phyloP scores from a whole-genome alignment of 2,329 filamentous ascomycete species.

The Hypoxylon sp. region DNA sequence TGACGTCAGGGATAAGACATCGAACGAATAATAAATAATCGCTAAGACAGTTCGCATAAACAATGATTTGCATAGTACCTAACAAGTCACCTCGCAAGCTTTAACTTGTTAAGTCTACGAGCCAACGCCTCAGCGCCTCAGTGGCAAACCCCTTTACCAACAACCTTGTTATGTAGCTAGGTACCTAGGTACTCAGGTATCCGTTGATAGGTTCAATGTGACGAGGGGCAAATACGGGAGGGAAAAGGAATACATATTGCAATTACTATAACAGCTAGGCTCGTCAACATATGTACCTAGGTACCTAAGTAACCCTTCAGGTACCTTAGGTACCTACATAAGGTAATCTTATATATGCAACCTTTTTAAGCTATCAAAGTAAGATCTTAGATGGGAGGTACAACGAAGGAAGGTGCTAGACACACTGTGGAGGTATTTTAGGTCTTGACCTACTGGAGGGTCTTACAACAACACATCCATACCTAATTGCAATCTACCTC shows the following conservation, averaged over 20 bases:
- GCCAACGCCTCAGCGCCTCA: background rate
- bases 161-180: too few species aligned
- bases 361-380: too few species aligned
- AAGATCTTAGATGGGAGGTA: too few species aligned
- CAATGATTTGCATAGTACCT: background rate
- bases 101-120: background rate
- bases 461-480: too few species aligned
- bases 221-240: background rate
- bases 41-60: conserved; percentile 11
- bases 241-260: background rate
- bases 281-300: background rate
- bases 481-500: too few species aligned
- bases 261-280: background rate
- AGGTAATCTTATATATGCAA: too few species aligned
- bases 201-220: background rate
- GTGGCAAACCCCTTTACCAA: background rate
- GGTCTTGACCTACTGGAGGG: too few species aligned
- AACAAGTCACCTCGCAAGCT: background rate
- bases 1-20: conserved; percentile 29
- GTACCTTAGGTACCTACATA: too few species aligned
- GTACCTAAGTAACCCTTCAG: too few species aligned
- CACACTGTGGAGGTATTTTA: too few species aligned
- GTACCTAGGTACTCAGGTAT: too few species aligned
- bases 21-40: conserved; percentile 8
- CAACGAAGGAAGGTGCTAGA: too few species aligned